Evolutionary conservation across 163 green algal species (phyloP).

Genomic region (Scenedesmus sp.): DNA sequence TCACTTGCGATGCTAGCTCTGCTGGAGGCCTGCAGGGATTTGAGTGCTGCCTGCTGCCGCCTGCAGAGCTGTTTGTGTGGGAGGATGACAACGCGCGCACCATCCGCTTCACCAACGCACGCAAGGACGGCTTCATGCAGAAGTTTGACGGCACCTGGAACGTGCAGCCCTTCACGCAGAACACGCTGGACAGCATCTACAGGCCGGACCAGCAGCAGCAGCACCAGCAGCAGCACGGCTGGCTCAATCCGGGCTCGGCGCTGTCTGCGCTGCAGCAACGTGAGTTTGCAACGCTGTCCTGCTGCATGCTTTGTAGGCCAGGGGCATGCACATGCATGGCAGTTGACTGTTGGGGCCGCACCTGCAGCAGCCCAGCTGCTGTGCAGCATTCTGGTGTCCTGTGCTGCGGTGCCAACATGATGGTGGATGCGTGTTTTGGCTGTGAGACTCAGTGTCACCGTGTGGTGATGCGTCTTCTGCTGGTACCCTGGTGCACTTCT

Average conservation of each 20-base stretch:
- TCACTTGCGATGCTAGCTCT: too few species aligned
- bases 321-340: too few species aligned
- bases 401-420: too few species aligned
- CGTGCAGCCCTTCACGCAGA: slow-evolving; percentile 53
- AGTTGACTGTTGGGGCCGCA: background rate
- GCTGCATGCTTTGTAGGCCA: too few species aligned
- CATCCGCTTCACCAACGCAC: slow-evolving; percentile 52
- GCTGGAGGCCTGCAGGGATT: too few species aligned
- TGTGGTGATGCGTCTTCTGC: too few species aligned
- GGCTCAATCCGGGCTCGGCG: slow-evolving; percentile 21
- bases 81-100: slow-evolving; percentile 51
- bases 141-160: slow-evolving; percentile 52
- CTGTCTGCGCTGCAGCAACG: slow-evolving; percentile 23
- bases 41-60: background rate
- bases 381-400: too few species aligned
- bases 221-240: slow-evolving; percentile 12
- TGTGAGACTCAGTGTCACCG: too few species aligned
- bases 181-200: slow-evolving; percentile 50
- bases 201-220: slow-evolving; percentile 9
- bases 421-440: too few species aligned
- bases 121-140: slow-evolving; percentile 52
- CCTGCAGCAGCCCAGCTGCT: background rate
- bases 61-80: slow-evolving; percentile 48
- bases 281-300: background rate
- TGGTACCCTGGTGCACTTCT: too few species aligned